A percentile compares a stretch with the other conserved stretches of the same genome.
These are phyloP conservation scores for Sherardia arvensis DNA, from an alignment of 257 asterid genomes.

Conservation along the genomic window DNA sequence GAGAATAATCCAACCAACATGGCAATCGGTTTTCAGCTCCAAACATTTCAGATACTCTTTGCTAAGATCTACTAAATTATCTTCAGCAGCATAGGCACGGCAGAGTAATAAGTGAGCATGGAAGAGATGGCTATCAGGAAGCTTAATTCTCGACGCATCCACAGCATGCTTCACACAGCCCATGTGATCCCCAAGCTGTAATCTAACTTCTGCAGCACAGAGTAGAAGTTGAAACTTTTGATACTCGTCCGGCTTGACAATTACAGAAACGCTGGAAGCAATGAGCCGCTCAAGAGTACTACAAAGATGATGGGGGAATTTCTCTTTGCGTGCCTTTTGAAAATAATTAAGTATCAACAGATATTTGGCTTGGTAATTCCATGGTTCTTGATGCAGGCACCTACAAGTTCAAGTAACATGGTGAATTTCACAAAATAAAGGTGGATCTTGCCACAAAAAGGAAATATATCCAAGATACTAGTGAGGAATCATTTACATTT, in stretches of 20 bases:
- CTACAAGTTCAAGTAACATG: slow-evolving; percentile 30
- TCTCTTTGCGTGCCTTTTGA: slow-evolving; percentile 69
- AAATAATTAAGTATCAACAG: slow-evolving; percentile 61
- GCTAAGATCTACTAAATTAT: slow-evolving; percentile 33
- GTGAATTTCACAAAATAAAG: neutral
- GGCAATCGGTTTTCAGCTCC: slow-evolving; percentile 65
- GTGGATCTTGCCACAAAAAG: neutral
- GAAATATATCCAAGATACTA: neutral
- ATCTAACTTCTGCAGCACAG: slow-evolving; percentile 75
- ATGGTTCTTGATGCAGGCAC: slow-evolving; percentile 82
- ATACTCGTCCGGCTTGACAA: slow-evolving; percentile 25
- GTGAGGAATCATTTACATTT: slow-evolving; percentile 35
- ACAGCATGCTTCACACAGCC: slow-evolving; percentile 54
- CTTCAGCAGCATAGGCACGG: slow-evolving; percentile 68
- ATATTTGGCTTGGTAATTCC: slow-evolving; percentile 70
- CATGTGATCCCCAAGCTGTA: slow-evolving; percentile 52
- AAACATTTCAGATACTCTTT: slow-evolving; percentile 60
- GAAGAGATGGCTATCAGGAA: slow-evolving; percentile 50
- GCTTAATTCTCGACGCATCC: slow-evolving; percentile 42
- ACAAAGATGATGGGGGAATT: slow-evolving; percentile 56
- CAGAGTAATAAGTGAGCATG: slow-evolving; percentile 79
- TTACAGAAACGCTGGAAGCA: slow-evolving; percentile 46
- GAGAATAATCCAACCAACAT: slow-evolving; percentile 80
- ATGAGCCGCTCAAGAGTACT: slow-evolving; percentile 49
- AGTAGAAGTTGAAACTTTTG: slow-evolving; percentile 71